phyloP scores from a whole-genome alignment of 208 protist species.

The Acanthamoeba rhysodes region DNA sequence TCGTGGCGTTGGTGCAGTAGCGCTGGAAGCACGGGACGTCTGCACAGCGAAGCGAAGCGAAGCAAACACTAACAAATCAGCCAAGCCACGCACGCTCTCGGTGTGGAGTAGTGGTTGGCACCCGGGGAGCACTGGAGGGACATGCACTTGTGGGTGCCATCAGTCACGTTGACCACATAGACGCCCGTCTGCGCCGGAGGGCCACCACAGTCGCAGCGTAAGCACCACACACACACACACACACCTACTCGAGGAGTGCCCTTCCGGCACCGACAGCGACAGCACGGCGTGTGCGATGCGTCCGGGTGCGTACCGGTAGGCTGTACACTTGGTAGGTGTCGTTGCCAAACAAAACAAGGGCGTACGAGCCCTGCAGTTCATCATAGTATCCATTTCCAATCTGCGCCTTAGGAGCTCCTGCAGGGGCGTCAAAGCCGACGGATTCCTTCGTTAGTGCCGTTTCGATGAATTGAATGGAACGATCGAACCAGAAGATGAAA shows the following conservation, averaged over 20 bases:
- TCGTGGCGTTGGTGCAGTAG: neutral
- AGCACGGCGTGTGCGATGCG: too few species aligned
- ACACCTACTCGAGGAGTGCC: too few species aligned
- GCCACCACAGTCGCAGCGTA: neutral
- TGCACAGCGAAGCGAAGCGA: neutral
- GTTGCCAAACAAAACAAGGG: neutral
- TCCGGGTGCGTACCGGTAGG: neutral
- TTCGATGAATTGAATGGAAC: neutral
- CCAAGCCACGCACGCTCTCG: too few species aligned
- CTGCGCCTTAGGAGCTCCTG: neutral
- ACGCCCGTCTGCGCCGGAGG: neutral
- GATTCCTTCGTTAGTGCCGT: neutral
- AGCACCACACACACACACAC: neutral
- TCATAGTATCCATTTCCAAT: neutral
- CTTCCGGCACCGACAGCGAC: neutral
- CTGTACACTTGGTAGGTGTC: neutral
- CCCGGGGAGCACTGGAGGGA: neutral
- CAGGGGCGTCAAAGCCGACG: neutral
- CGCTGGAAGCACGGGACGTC: constrained; percentile 1
- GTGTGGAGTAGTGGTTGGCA: neutral
- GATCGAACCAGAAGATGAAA: neutral
- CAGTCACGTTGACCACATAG: constrained; percentile 22
- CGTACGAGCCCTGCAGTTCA: neutral
- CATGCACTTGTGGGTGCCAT: neutral
- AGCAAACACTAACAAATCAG: too few species aligned